Evolutionary conservation across 1,284 basidiomycete genomes (phyloP), one percentile per base, ranked within the genome.

Genomic region (Leccinum angustisporum): DNA sequence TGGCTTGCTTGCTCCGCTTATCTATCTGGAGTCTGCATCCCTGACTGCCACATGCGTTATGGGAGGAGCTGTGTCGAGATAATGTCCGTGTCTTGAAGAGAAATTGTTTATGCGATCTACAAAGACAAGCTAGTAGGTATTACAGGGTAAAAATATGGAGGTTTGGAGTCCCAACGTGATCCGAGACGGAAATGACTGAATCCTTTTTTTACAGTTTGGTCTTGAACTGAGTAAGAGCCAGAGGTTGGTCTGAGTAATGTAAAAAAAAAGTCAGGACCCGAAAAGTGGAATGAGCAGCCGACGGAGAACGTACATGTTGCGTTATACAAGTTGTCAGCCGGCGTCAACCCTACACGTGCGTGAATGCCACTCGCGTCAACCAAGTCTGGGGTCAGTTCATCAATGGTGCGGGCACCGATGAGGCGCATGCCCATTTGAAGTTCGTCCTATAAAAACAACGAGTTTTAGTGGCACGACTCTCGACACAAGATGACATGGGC

Each of bases 371-470:
- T 73, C 14, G 71, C 63, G 9, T 75, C 65, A 3, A 88, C 81
- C 83, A 87, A 82, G 70, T 85, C 81, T 2, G 86, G 86, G 27
- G 80, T 80, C 14, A 90, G 74, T 60, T 90, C 80, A 21, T 77
- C 69, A 13, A 89, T 72, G 51, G 74, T 80, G 7, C 78, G 83
- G 1, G 83, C 85, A n/a, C 88, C 87, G 5, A 88, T 70, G 16
- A 89, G 75, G 9, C 82, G 78, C 85, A 90, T 86, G 2, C 82
- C 84, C 54, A 81, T 80, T 59, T 83, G 75, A 31, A 90, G 83
- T 71, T 89, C 88, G 51, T 86, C 83, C 68, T 84, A 16, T n/a
- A n/a, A 10, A 31, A 34, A 16, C 8, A n/a, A 30, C 11, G 52
- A 48, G 13, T 48, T 21, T 48, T 11, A 48, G 46, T 25, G 46